Evolutionary conservation across 257 asterid genomes (phyloP).

Genomic region (Jaltomata sinuosa): DNA sequence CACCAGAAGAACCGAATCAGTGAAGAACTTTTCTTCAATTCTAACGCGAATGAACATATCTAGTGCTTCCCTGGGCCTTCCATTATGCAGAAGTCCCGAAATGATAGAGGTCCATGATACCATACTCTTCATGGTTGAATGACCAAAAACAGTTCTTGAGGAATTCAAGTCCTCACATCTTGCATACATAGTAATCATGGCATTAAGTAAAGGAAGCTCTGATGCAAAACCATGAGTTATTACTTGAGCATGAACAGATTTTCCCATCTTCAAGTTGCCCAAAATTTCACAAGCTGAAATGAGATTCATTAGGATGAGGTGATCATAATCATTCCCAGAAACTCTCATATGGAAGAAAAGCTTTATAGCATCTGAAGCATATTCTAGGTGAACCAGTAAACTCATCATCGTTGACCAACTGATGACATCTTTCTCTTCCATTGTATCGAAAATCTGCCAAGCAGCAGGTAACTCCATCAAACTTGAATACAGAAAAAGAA

Average conservation of each 20-base stretch:
- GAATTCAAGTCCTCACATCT: constrained; percentile 7
- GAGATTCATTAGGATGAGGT: constrained; percentile 4
- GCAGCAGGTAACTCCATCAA: constrained; percentile 8
- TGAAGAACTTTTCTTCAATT: neutral
- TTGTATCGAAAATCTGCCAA: neutral
- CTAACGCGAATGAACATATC: constrained; percentile 4
- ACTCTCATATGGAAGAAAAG: constrained; percentile 3
- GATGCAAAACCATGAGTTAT: neutral
- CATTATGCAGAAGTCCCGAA: constrained; percentile 5
- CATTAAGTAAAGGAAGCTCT: constrained; percentile 1
- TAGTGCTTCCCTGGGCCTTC: constrained; percentile 4
- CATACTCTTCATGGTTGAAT: neutral
- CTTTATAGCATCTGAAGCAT: constrained; percentile 7
- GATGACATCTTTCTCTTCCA: constrained; percentile 12
- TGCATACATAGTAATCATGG: constrained; percentile 15
- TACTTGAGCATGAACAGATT: constrained; percentile 8
- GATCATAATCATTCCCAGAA: neutral
- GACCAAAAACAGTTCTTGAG: neutral
- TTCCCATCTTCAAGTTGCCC: constrained; percentile 12
- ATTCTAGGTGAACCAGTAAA: constrained; percentile 1
- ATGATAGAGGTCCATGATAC: constrained; percentile 13
- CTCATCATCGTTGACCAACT: constrained; percentile 16
- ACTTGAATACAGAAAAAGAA: constrained; percentile 10
- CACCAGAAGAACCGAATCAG: constrained; percentile 1
- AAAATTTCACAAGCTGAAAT: constrained; percentile 13